phyloP scores from a whole-genome alignment of 768 basidiomycete species.

The Boletellus emodensis region DNA sequence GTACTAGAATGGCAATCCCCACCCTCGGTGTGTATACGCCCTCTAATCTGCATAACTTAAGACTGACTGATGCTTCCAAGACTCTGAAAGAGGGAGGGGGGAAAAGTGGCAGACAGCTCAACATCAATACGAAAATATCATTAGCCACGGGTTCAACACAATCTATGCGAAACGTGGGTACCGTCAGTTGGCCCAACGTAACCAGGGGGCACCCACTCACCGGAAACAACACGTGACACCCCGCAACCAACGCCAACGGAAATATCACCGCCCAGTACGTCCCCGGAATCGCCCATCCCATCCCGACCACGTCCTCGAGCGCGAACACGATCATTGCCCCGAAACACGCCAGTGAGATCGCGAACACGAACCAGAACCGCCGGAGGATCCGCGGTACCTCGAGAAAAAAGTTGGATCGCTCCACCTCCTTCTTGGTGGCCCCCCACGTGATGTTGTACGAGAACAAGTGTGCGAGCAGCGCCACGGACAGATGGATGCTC shows the following conservation, averaged over 20 bases:
- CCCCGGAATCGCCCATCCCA: constrained; percentile 59
- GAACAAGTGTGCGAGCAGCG: constrained; percentile 55
- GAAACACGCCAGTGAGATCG: constrained; percentile 49
- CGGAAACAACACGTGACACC: constrained; percentile 71
- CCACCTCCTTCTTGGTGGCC: constrained; percentile 76
- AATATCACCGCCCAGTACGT: constrained; percentile 71
- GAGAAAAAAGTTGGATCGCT: constrained; percentile 85
- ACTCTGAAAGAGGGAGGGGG: not conserved
- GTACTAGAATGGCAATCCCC: no score
- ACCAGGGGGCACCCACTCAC: constrained; percentile 30
- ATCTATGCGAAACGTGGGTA: constrained; percentile 39
- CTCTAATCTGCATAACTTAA: no score
- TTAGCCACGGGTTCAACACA: constrained; percentile 83
- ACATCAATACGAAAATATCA: constrained; percentile 66
- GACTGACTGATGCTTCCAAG: no score
- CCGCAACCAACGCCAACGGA: constrained; percentile 66
- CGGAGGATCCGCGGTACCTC: constrained; percentile 82
- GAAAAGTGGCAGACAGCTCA: not conserved
- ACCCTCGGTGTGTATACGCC: no score
- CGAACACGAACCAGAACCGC: constrained; percentile 68
- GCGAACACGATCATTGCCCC: constrained; percentile 56
- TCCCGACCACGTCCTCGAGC: constrained; percentile 46
- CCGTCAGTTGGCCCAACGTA: no score
- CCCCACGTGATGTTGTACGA: constrained; percentile 60
- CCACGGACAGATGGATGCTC: constrained; percentile 47